These are phyloP conservation scores for Blastobotrys terrestris DNA, from an alignment of 805 yeast species.

Conservation along the genomic window DNA sequence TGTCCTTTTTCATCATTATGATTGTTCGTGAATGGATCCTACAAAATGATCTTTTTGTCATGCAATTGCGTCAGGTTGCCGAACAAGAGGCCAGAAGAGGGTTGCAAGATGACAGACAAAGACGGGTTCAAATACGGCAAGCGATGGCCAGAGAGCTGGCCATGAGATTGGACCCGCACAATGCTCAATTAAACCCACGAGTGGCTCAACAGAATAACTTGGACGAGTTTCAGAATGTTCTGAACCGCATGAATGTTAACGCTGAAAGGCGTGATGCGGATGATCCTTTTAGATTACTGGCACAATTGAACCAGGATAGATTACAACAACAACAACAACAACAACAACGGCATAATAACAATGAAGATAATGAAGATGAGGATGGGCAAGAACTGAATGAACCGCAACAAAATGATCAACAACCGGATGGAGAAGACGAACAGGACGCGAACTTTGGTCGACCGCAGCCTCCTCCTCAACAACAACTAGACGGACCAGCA, in stretches of 20 bases:
- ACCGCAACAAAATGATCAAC: not conserved
- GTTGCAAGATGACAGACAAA: not conserved
- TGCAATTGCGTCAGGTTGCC: conserved; percentile 13
- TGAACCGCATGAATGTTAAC: not conserved
- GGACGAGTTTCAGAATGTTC: not conserved
- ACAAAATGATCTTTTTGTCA: conserved; percentile 25
- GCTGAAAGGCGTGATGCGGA: conserved; percentile 1
- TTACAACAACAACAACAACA: not conserved
- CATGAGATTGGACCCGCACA: not conserved
- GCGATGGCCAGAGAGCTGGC: not conserved
- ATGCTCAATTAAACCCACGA: not conserved
- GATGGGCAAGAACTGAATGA: not conserved
- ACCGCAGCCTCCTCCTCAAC: conserved; percentile 2
- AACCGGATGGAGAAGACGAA: not conserved
- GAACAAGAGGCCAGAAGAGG: not conserved
- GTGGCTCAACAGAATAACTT: not conserved
- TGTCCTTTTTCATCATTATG: conserved; percentile 37
- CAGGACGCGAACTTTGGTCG: not conserved
- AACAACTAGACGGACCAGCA: not conserved
- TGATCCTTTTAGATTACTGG: not conserved
- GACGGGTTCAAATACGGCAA: not conserved
- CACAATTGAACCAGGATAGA: not conserved
- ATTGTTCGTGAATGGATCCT: conserved; percentile 32
- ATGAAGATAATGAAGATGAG: not conserved
- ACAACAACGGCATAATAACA: not conserved